Base-by-base conservation (phyloP, 129 eudicot species). In the carrot (Daucus carota) region DNA sequence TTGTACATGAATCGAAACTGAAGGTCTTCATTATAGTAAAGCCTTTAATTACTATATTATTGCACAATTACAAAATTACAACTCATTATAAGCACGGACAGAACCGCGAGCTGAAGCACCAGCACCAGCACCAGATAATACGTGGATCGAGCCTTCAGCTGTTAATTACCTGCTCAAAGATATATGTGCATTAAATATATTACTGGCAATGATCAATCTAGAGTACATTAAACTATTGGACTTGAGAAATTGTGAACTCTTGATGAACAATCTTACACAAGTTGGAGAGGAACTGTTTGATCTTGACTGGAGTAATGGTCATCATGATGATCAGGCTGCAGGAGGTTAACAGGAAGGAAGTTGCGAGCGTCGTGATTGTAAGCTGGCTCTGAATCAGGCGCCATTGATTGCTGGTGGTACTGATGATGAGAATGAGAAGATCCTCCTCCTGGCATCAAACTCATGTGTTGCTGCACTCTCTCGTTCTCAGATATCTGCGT, bases 401-500 rank as follows among this genome's bases (percentile, higher is more conserved):
- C 73, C 16, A 62, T 75, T 6, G 57, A 24, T 12, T 80, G 77
- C 36, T 84, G 47, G 4, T 75, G 68, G 8, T 73, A 40, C 1
- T 82, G 57, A 43, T 72, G 34, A 72, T 42, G 54, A 32, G 22
- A 4, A 6, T 8, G 36, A 5, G 42, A 18, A 70, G 34, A 38
- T 41, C 74, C 70, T 63, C 73, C 80, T 26, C 59, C 76, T 32
- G 85, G 79, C 85, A 85, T 85, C 78, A 85, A 42, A 65, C 54
- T 81, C 88, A 84, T 81, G 22, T 84, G 88, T 75, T 81, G 77
- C 8, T 70, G 74, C 66, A 83, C 85, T 65, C 85, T 85, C 78
- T 85, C 88, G 60, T 63, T 76, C 73, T 84, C 87, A 73, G 87
- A 81, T 73, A 84, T 84, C 87, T 84, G 83, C 67, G 16, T 70